phyloP scores from a whole-genome alignment of 306 rosid genomes.

The Vigna unguiculata region DNA sequence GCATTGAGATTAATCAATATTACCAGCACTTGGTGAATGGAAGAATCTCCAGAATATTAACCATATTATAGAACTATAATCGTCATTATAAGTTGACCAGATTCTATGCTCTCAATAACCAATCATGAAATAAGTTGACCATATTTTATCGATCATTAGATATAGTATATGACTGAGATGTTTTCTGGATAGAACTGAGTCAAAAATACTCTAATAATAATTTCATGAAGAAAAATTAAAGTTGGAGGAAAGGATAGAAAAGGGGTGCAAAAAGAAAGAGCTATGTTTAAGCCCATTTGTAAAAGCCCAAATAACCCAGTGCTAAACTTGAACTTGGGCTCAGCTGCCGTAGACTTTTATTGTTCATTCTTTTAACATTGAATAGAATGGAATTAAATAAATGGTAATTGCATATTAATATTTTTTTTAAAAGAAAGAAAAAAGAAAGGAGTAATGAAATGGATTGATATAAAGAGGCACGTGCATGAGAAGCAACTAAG shows the following conservation, averaged over 20 bases:
- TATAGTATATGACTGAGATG: background rate
- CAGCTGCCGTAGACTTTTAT: background rate
- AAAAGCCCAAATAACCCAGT: background rate
- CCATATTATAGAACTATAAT: background rate
- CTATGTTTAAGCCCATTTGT: background rate
- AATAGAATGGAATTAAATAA: background rate
- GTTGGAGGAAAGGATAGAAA: background rate
- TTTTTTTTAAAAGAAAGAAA: too few species aligned
- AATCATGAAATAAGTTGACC: background rate
- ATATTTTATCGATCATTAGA: background rate
- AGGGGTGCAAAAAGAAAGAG: background rate
- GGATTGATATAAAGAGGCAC: slow-evolving; percentile 37
- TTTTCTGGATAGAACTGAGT: background rate
- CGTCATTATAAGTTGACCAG: background rate
- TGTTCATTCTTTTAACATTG: background rate
- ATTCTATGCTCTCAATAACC: background rate
- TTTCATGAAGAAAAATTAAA: background rate
- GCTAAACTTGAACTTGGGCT: background rate
- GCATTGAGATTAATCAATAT: background rate
- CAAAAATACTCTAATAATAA: background rate
- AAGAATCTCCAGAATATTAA: background rate
- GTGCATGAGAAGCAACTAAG: slow-evolving; percentile 37
- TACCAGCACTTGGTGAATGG: background rate
- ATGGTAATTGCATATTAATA: background rate
- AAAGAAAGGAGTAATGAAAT: too few species aligned